Evolutionary conservation across 306 rosid genomes (phyloP).

Genomic region (Luffa acutangula): DNA sequence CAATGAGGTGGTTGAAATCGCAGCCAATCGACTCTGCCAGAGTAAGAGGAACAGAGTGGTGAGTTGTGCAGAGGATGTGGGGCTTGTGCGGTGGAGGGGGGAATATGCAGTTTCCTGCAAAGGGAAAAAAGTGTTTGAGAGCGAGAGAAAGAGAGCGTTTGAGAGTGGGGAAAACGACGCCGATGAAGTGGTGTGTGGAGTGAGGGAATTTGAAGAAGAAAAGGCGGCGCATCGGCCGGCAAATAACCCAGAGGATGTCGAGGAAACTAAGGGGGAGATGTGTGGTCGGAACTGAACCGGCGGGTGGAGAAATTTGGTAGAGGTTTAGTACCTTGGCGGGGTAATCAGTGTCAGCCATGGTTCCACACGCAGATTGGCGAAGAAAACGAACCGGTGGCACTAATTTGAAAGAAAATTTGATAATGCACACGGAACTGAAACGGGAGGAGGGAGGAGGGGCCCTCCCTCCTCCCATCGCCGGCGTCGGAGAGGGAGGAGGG

Average conservation of each 20-base stretch:
- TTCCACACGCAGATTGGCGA: neutral
- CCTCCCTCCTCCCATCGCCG: too few species aligned
- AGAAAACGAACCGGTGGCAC: too few species aligned
- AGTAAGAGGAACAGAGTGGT: conserved; percentile 6
- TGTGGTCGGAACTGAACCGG: conserved; percentile 20
- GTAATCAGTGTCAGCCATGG: neutral
- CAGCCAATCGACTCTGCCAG: conserved; percentile 8
- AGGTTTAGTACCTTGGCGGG: neutral
- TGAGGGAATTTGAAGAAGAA: conserved; percentile 24
- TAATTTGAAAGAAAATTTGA: too few species aligned
- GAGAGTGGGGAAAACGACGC: conserved; percentile 18
- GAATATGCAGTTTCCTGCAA: conserved; percentile 8
- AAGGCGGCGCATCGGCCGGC: conserved; percentile 11
- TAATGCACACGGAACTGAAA: too few species aligned
- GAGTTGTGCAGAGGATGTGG: conserved; percentile 9
- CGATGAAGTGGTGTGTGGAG: conserved; percentile 13
- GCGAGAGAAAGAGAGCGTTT: conserved; percentile 26
- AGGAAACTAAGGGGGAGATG: conserved; percentile 24
- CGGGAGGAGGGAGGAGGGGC: too few species aligned
- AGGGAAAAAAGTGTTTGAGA: conserved; percentile 27
- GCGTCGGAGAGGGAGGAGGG: too few species aligned
- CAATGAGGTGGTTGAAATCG: conserved; percentile 7
- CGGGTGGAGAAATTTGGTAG: conserved; percentile 16
- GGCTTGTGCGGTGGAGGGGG: conserved; percentile 23
- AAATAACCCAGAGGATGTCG: conserved; percentile 14